These are phyloP conservation scores for Aspergillus carlsbadensis DNA, from an alignment of 495 filamentous ascomycete species.

Conservation along the genomic window DNA sequence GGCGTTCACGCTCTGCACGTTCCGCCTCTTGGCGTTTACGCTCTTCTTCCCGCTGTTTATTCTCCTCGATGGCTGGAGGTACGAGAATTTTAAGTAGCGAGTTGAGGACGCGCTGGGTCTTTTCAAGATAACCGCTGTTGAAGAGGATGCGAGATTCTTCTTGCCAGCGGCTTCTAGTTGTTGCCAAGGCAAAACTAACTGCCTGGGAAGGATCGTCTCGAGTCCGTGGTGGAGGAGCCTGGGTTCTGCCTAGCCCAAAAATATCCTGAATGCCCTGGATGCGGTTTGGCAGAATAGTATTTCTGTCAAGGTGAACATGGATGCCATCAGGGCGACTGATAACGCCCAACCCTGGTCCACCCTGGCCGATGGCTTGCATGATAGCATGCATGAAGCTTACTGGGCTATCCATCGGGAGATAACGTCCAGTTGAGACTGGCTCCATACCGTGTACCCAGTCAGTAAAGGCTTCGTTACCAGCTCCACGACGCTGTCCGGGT, in stretches of 20 bases:
- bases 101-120: conserved; percentile 66
- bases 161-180: conserved; percentile 77
- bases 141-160: conserved; percentile 90
- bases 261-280: conserved; percentile 58
- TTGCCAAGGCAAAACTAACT: conserved; percentile 66
- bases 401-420: conserved; percentile 58
- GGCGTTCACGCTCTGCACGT: conserved; percentile 46
- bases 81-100: conserved; percentile 73
- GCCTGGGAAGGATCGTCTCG: conserved; percentile 63
- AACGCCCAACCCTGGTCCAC: conserved; percentile 49
- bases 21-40: conserved; percentile 47
- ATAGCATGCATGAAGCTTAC: conserved; percentile 62
- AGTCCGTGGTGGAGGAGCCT: conserved; percentile 40
- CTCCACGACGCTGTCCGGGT: conserved; percentile 30
- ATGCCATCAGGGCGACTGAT: conserved; percentile 59
- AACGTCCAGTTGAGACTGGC: conserved; percentile 39
- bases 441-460: conserved; percentile 61
- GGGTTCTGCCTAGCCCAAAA: conserved; percentile 51
- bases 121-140: conserved; percentile 64
- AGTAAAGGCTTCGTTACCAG: conserved; percentile 36
- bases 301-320: conserved; percentile 54
- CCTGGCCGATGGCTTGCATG: conserved; percentile 56
- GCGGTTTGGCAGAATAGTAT: conserved; percentile 50
- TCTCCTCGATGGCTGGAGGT: conserved; percentile 78
- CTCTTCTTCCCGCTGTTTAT: conserved; percentile 61